Conservation (phyloP, 2,329 filamentous ascomycete species). For the Hortaea sp. region DNA sequence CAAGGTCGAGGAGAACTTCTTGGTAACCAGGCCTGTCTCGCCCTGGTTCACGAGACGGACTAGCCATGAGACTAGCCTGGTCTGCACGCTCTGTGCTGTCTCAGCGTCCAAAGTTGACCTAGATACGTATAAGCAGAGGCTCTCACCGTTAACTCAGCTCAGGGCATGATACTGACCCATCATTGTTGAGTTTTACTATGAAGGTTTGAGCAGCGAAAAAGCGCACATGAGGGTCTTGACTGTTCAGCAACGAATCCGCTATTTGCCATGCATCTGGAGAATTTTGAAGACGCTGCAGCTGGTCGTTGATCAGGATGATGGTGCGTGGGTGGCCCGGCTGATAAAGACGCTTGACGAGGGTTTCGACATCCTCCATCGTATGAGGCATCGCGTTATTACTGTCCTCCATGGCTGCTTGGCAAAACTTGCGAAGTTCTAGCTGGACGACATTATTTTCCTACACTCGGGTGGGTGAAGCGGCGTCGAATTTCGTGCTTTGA, state of each 20-base stretch:
- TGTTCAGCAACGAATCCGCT: constrained; percentile 63
- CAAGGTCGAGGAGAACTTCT: constrained; percentile 68
- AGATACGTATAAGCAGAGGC: constrained; percentile 11
- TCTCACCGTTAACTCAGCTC: constrained; percentile 20
- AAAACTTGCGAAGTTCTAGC: too few relatives aligned
- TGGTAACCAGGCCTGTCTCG: constrained; percentile 51
- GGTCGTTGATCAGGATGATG: constrained; percentile 53
- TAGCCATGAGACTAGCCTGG: constrained; percentile 54
- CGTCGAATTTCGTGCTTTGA: too few relatives aligned
- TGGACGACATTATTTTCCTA: too few relatives aligned
- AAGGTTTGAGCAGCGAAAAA: constrained; percentile 92
- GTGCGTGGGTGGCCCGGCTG: constrained; percentile 34
- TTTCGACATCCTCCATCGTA: constrained; percentile 7
- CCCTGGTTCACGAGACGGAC: constrained; percentile 42
- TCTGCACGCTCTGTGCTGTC: constrained; percentile 49
- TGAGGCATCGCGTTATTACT: constrained; percentile 2
- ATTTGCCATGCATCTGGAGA: constrained; percentile 77
- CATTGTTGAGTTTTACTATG: constrained; percentile 76
- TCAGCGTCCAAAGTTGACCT: constrained; percentile 42
- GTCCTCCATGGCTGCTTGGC: background rate
- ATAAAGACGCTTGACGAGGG: constrained; percentile 43
- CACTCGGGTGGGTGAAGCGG: too few relatives aligned
- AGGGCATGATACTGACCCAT: constrained; percentile 25
- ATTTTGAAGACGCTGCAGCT: constrained; percentile 68
- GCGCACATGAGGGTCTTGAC: constrained; percentile 62